These are phyloP conservation scores for Hypomontagnella submonticulosa DNA, from an alignment of 495 filamentous ascomycete genomes.

Conservation along the genomic window DNA sequence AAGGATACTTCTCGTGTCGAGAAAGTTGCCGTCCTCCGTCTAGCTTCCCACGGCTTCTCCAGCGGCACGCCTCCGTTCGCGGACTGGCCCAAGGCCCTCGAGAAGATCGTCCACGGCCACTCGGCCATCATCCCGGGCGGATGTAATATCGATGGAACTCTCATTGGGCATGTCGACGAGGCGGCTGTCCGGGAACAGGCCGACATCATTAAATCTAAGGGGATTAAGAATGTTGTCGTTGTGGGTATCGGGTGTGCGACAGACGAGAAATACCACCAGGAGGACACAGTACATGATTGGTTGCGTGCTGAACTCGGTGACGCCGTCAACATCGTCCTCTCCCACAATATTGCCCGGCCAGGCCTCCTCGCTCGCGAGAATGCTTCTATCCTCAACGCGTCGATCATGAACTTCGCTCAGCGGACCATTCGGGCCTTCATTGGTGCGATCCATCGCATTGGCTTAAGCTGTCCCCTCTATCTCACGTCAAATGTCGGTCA, in stretches of 20 bases:
- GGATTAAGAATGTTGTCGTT: constrained; percentile 51
- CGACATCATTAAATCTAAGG: constrained; percentile 47
- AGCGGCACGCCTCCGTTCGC: constrained; percentile 58
- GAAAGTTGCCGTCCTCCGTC: constrained; percentile 61
- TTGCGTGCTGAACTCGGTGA: constrained; percentile 17
- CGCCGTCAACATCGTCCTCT: constrained; percentile 45
- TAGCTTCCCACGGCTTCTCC: constrained; percentile 57
- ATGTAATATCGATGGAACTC: constrained; percentile 55
- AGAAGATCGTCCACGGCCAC: constrained; percentile 51
- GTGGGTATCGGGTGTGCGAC: constrained; percentile 55
- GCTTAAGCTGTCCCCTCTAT: constrained; percentile 52
- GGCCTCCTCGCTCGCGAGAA: constrained; percentile 61
- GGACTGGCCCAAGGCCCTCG: constrained; percentile 52
- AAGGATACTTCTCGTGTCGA: constrained; percentile 57
- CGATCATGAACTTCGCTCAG: constrained; percentile 55
- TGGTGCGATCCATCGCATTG: constrained; percentile 52
- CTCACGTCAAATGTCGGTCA: constrained; percentile 63
- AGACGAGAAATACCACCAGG: constrained; percentile 51
- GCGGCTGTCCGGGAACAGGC: constrained; percentile 48
- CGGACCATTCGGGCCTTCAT: constrained; percentile 56
- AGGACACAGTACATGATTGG: constrained; percentile 45
- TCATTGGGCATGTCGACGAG: constrained; percentile 46
- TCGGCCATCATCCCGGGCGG: constrained; percentile 55
- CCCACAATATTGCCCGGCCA: constrained; percentile 57
- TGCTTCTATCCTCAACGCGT: constrained; percentile 60